Base-by-base conservation (phyloP, 495 filamentous ascomycete species). In the Penicillium ochrochloron region DNA sequence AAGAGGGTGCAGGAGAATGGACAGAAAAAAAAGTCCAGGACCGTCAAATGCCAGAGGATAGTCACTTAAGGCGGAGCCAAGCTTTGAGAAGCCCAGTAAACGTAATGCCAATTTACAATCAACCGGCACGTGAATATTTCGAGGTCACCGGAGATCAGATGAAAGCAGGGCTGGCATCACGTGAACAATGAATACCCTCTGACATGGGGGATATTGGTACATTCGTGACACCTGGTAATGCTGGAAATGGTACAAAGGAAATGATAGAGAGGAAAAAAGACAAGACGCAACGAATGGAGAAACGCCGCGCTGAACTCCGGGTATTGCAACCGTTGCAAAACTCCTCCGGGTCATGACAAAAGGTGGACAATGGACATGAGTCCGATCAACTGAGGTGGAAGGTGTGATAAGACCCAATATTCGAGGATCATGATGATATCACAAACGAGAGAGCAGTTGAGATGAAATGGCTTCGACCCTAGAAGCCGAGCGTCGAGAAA, bases 211-310 rank as follows among this genome's bases (percentile, higher is more conserved):
- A 69, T 61, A 44, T 59, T 69, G 66, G 62, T 73, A 71, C 64
- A 73, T 67, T 65, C 60, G 46, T 62, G 50, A 60, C 69, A 73
- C 59, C 61, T 66, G 51, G 59, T 65, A 71, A 68, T 66, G 67
- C 71, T 66, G 74, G 59, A 65, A 72, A 68, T 60, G 55, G 46
- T 62, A 76, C 66, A 66, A 69, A 73, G 53, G 66, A 62, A 70
- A 70, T 57, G 12, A 57, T 66, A 71, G 66, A 9, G 31, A 3
- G 31, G 66, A 34, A 61, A 70, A 69, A 63, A 52, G 57, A 55
- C 15, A 35, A 35, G 29, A 66, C 61, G 65, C 50, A 66, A 64
- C 67, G 64, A 69, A 68, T 25, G 64, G 52, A 42, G 63, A 71
- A 69, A 70, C 67, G 67, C 67, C 67, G 61, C 66, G 65, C 72